Evolutionary conservation across 2,329 filamentous ascomycete species (phyloP), one percentile per base, ranked within the genome.

Genomic region (Diaporthe longicolla): DNA sequence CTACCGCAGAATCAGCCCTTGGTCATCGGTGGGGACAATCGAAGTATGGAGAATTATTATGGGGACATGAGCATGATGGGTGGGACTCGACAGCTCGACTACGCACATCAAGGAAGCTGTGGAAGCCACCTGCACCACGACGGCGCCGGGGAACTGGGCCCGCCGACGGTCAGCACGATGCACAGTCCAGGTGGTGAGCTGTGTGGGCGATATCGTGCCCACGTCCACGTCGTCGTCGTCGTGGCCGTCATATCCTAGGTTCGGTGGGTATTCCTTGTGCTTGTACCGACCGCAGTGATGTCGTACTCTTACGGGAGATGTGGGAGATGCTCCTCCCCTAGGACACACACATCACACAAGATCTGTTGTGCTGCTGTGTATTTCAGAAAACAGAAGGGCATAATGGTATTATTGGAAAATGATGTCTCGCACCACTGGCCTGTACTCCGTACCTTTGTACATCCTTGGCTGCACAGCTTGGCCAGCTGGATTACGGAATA

Each of bases 111-210:
- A 45, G 35, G 6, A 10, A 48, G n/a, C 24, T 32, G 29, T 32
- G 29, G 29, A 32, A 32, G 29, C 29, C 29, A 6, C 29, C 9
- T 35, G 59, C 24, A 35, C 26, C 26, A 52, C 21, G 45, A 52
- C 35, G 63, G 63, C 32, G 48, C 32, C 63, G 63, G 63, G 63
- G 63, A 68, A 54, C 29, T 68, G 63, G 63, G n/a, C 32, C 63
- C 63, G 63, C 32, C 63, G 48, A 68, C 63, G 63, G 63, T 54
- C 63, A 54, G 63, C 32, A 54, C 63, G 63, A 48, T 52, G 63
- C 63, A 54, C 48, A 54, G 63, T 43, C 50, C 63, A 50, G 29
- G 21, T 19, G 43, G 61, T 66, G 63, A 8, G 45, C 63, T 29
- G 45, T 66, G 63, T 66, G 63, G 13, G 21, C 29, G 15, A 29